Conservation (phyloP, 192 early-diverging fungal genomes). For the Coemansia sp. region DNA sequence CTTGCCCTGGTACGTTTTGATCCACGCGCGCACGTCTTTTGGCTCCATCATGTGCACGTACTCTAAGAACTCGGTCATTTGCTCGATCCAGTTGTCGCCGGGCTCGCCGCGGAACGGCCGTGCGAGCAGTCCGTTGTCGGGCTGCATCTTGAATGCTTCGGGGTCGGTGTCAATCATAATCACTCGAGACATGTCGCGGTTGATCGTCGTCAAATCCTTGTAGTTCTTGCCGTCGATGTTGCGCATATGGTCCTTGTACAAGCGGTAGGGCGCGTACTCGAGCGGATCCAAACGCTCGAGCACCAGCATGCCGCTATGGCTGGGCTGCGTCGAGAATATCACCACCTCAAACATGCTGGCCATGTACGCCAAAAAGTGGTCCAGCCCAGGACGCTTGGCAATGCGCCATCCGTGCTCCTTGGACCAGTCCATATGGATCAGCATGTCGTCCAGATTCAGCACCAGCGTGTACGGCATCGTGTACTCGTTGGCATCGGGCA, state of each 20-base stretch:
- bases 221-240: conserved; percentile 81
- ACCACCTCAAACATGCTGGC: conserved; percentile 93
- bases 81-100: conserved; percentile 75
- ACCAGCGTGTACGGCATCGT: conserved; percentile 88
- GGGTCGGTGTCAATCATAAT: conserved; percentile 92
- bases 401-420: conserved; percentile 95
- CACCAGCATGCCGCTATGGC: conserved; percentile 78
- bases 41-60: conserved; percentile 67
- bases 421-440: conserved; percentile 92
- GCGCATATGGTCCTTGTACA: conserved; percentile 90
- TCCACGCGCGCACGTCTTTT: conserved; percentile 71
- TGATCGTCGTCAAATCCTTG: conserved; percentile 87
- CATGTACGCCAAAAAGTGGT: conserved; percentile 91
- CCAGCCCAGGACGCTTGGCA: conserved; percentile 93
- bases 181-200: conserved; percentile 90
- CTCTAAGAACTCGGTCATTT: conserved; percentile 89
- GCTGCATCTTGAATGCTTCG: conserved; percentile 80
- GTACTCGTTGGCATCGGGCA: conserved; percentile 89
- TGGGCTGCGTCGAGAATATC: conserved; percentile 86
- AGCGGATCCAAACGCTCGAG: conserved; percentile 89
- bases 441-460: conserved; percentile 90
- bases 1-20: conserved; percentile 63
- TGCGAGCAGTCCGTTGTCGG: conserved; percentile 83
- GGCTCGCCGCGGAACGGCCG: conserved; percentile 85
- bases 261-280: conserved; percentile 76